phyloP scores from a whole-genome alignment of 192 early-diverging fungal genomes.

The Coemansia reversa region DNA sequence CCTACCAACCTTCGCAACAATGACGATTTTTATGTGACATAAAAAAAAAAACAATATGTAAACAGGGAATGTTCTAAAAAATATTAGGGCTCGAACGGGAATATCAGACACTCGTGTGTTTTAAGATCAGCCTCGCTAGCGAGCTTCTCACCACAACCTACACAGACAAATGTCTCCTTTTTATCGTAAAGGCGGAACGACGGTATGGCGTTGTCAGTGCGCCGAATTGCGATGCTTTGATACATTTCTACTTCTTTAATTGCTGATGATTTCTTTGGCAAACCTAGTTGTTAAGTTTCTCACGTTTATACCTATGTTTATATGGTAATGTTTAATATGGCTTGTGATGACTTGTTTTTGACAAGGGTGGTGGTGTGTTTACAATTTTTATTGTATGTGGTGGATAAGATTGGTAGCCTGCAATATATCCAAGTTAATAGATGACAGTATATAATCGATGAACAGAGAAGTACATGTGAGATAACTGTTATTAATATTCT shows the following conservation, averaged over 20 bases:
- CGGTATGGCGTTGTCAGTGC: not conserved
- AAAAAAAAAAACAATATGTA: not conserved
- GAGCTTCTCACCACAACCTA: conserved; percentile 26
- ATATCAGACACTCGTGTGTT: conserved; percentile 29
- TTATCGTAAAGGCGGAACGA: not conserved
- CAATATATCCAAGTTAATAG: not conserved
- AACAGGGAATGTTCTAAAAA: not conserved
- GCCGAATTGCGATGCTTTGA: not conserved
- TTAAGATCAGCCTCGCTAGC: conserved; percentile 16
- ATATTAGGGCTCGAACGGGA: conserved; percentile 32
- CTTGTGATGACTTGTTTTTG: not conserved
- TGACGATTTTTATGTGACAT: not conserved
- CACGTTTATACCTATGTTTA: not conserved
- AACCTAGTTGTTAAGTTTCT: too few species aligned
- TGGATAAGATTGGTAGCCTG: not conserved
- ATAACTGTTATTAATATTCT: not conserved
- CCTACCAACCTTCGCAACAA: not conserved
- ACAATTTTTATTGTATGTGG: too few species aligned
- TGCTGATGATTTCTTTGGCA: not conserved
- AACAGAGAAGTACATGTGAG: not conserved
- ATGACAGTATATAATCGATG: not conserved
- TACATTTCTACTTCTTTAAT: not conserved
- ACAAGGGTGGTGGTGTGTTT: not conserved
- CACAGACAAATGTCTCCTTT: conserved; percentile 7
- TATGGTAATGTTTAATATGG: not conserved